Conservation (phyloP, 2,329 filamentous ascomycete species). For the Colletotrichum tanaceti region DNA sequence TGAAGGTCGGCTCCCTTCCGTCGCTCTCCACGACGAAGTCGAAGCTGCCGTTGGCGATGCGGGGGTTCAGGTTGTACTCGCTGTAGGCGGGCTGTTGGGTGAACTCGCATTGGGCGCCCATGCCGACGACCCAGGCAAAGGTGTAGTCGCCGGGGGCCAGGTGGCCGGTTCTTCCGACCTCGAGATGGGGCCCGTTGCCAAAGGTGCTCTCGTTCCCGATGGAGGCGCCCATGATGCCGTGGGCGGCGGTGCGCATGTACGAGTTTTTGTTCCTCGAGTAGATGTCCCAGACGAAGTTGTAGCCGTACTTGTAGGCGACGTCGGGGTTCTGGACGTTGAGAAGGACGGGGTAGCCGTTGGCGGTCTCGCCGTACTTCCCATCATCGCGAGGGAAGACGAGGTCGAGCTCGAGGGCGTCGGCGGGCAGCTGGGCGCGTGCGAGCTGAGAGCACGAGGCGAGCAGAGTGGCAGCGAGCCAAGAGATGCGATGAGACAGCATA, state of each 20-base stretch:
- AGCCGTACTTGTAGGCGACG: slow-evolving; percentile 39
- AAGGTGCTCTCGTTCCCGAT: slow-evolving; percentile 37
- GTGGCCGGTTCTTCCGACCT: slow-evolving; percentile 34
- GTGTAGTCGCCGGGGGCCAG: slow-evolving; percentile 39
- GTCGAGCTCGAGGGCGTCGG: slow-evolving; percentile 39
- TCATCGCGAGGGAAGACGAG: slow-evolving; percentile 38
- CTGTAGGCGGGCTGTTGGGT: slow-evolving; percentile 35
- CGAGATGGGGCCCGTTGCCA: slow-evolving; percentile 30
- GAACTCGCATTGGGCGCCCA: slow-evolving; percentile 39
- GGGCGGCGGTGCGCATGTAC: slow-evolving; percentile 36
- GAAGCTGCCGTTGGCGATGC: slow-evolving; percentile 39
- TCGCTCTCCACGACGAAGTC: slow-evolving; percentile 34
- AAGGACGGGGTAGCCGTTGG: slow-evolving; percentile 37
- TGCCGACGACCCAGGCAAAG: slow-evolving; percentile 35
- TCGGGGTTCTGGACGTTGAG: slow-evolving; percentile 39
- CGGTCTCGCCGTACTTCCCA: slow-evolving; percentile 35
- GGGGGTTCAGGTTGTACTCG: slow-evolving; percentile 38
- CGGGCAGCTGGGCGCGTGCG: slow-evolving; percentile 32
- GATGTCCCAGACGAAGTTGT: slow-evolving; percentile 38
- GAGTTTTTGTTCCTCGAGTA: slow-evolving; percentile 36
- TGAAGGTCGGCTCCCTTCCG: slow-evolving; percentile 37
- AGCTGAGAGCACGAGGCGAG: slow-evolving; percentile 22
- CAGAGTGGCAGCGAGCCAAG: slow-evolving; percentile 29
- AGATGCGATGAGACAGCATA: slow-evolving; percentile 29
- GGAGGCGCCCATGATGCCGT: slow-evolving; percentile 31